Base-by-base conservation (phyloP, 305 asterid species). In the Fraxinus platypoda region DNA sequence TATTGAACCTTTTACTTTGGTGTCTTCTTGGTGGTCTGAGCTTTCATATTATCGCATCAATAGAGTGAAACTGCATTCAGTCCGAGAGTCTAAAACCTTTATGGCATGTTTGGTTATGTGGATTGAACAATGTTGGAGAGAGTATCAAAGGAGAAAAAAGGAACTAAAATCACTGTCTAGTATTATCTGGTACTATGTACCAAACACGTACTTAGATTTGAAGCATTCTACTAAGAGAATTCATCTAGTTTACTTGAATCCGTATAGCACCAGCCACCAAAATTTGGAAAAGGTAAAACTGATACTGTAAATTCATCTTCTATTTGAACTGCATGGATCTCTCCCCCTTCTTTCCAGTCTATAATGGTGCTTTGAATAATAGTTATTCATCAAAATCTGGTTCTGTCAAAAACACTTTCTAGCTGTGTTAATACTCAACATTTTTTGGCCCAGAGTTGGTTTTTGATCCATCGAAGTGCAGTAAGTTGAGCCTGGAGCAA, bases 401-500 rank as follows among this genome's bases (percentile, higher is more conserved):
- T 43, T 78, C 30, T 52, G 68, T 19, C 3, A 21, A 17, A 38
- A 66, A 30, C 30, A 26, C 62, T 78, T 35, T 66, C 52, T 9
- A 30, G 31, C 34, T 78, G 41, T 75, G 84, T 13, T 73, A n/a
- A 66, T n/a, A 52, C 21, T 59, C 66, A 23, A 72, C 62, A 33
- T 78, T 78, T 80, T 83, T 66, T 37, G 49, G 49, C 76, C 77
- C 94, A 94, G 95, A 92, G 83, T 79, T 89, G 80, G 88, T 82
- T 30, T 82, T 84, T 83, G 94, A 91, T 83, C 90, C 92, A 78
- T 78, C 78, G 77, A 89, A 83, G 84, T 89, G 90, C 92, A 86
- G 90, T 78, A 90, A 86, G 78, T 80, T 92, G 88, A 92, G 93
- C 81, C 83, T 90, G 93, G 97, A 91, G 83, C 94, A 91, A 85